Percentiles rank a stretch among this genome's conserved stretches.
Evolutionary conservation across 345 rosid species (phyloP).

Genomic region (Luvunga scandens): DNA sequence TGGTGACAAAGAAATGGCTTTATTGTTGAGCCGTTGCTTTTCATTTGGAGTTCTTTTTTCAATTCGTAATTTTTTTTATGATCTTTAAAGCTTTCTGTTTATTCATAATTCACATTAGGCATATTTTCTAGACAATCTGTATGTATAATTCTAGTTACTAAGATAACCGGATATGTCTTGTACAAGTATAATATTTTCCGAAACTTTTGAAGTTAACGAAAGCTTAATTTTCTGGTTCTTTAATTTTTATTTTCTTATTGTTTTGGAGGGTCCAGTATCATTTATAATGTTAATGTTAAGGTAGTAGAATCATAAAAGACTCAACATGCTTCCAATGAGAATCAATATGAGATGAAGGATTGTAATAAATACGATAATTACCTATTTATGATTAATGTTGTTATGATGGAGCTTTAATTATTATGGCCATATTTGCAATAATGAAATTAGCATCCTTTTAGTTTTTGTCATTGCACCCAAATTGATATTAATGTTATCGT

Average conservation of each 20-base stretch:
- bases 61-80: not conserved
- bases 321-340: not conserved
- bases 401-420: not conserved
- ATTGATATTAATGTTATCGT: not conserved
- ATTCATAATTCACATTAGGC: not conserved
- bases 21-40: not conserved
- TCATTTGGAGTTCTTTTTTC: not conserved
- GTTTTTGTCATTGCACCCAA: not conserved
- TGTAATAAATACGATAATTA: not conserved
- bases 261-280: not conserved
- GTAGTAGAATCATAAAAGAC: no score
- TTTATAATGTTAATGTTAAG: no score
- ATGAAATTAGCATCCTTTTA: not conserved
- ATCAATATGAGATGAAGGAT: not conserved
- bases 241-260: not conserved
- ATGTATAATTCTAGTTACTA: not conserved
- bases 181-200: not conserved
- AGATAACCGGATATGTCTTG: not conserved
- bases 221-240: not conserved
- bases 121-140: not conserved
- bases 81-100: not conserved
- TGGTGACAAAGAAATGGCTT: not conserved
- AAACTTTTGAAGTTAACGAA: not conserved
- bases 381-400: not conserved
- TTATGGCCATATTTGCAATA: not conserved